Base-by-base conservation (phyloP, 2,329 filamentous ascomycete genomes). In the Colletotrichum falcatum region DNA sequence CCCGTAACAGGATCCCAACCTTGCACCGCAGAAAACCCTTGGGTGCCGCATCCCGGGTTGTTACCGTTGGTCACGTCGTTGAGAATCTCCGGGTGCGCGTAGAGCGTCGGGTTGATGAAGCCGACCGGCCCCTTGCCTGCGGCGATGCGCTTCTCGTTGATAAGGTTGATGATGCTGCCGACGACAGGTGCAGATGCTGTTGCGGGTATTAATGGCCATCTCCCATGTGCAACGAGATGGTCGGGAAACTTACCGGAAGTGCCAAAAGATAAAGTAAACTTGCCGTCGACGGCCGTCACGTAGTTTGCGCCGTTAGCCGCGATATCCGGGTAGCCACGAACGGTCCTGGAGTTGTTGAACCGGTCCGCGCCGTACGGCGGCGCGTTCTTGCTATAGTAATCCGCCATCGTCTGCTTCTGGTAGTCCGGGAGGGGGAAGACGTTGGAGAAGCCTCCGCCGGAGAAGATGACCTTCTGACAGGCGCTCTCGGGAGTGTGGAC, bases 391-490 rank as follows among this genome's bases (percentile, higher is more conserved):
- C 73, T 69, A 74, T 84, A 84, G 74, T 81, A 87, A 5, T 73
- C 71, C 14, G 76, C 74, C 11, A 86, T 79, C 5, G 81, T 82
- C 0, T 73, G 67, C 11, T 77, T 74, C 73, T 88, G 86, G 75
- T 88, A 88, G 18, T 75, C 73, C 0, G 86, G 85, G 3, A 83
- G 74, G 1, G 79, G 73, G 70, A 86, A 87, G 74, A 85, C 79
- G 74, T 87, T 85, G 72, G 80, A 83, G 77, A 87, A 87, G 18
- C 85, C 85, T 23, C 85, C 84, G 8, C 83, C 83, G 5, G 81
- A 83, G 68, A 81, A 82, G 77, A 85, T 84, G 74, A 83, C 78
- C 0, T 80, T 82, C 73, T 85, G 81, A 70, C 84, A 84, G 14
- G 84, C 84, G 54, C 80, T 78, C 73, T 86, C 84, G 1, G 82